phyloP scores from a whole-genome alignment of 1,284 basidiomycete genomes.

The Cutaneotrichosporon spelunceum region DNA sequence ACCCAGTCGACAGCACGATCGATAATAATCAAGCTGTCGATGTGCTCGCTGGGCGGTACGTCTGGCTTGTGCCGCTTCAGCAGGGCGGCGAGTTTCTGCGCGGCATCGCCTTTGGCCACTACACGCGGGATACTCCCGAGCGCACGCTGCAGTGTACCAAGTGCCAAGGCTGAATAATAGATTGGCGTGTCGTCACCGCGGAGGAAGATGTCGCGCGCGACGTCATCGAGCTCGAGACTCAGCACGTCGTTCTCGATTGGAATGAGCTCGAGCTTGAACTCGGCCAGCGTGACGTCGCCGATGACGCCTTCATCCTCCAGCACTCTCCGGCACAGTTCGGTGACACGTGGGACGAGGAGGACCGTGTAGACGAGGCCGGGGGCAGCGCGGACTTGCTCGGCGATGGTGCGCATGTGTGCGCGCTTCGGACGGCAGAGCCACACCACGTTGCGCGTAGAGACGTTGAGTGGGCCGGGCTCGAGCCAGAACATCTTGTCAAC shows the following conservation, averaged over 20 bases:
- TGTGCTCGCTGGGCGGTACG: constrained; percentile 51
- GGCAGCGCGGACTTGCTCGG: constrained; percentile 52
- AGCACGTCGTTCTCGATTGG: constrained; percentile 87
- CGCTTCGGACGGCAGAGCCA: constrained; percentile 90
- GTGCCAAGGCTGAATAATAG: constrained; percentile 81
- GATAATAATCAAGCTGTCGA: constrained; percentile 85
- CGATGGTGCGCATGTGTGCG: constrained; percentile 80
- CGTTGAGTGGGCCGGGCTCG: constrained; percentile 77
- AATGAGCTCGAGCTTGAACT: constrained; percentile 90
- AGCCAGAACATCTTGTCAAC: constrained; percentile 99
- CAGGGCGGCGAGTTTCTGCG: constrained; percentile 74
- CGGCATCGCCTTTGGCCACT: constrained; percentile 87
- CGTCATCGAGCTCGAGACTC: constrained; percentile 76
- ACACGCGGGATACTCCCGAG: constrained; percentile 91
- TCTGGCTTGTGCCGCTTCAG: constrained; percentile 60
- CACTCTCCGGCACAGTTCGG: constrained; percentile 75
- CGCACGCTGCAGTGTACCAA: constrained; percentile 78
- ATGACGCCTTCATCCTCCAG: constrained; percentile 88
- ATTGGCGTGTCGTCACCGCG: constrained; percentile 91
- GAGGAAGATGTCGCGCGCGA: constrained; percentile 80
- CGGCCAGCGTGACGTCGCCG: constrained; percentile 77
- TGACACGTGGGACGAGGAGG: constrained; percentile 80
- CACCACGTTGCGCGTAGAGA: constrained; percentile 82
- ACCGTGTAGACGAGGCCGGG: constrained; percentile 66
- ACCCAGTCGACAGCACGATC: constrained; percentile 94